phyloP scores from a whole-genome alignment of 1,284 basidiomycete genomes.

The Marasmius sp. region DNA sequence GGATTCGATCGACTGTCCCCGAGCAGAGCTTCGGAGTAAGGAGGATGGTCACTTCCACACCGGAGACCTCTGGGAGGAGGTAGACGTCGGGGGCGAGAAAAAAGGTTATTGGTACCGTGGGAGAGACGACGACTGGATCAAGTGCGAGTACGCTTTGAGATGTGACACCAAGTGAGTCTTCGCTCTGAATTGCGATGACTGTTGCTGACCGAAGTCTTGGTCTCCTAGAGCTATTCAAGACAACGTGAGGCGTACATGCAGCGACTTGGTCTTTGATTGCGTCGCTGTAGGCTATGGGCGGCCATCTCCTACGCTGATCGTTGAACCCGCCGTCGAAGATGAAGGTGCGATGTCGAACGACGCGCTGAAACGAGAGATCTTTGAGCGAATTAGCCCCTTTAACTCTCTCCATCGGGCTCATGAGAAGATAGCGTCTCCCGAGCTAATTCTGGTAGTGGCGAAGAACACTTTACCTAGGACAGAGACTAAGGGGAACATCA shows the following conservation, averaged over 20 bases:
- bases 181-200: neutral
- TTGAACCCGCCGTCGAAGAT: neutral
- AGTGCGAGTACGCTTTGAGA: conserved; percentile 50
- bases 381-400: neutral
- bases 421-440: neutral
- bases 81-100: conserved; percentile 31
- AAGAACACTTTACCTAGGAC: conserved; percentile 1
- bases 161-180: conserved; percentile 52
- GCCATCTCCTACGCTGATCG: conserved; percentile 3
- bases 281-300: conserved; percentile 3
- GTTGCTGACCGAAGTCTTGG: neutral
- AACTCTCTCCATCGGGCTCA: neutral
- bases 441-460: conserved; percentile 3
- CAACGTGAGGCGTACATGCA: conserved; percentile 1
- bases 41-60: conserved; percentile 56
- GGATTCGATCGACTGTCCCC: conserved; percentile 51
- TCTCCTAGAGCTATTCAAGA: conserved; percentile 4
- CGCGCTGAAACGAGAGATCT: neutral
- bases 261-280: conserved; percentile 5
- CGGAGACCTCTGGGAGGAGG: conserved; percentile 55
- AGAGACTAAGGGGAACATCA: conserved; percentile 3
- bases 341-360: neutral
- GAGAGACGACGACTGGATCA: conserved; percentile 62
- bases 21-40: conserved; percentile 40
- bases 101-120: conserved; percentile 48